These are phyloP conservation scores for Phytophthora cajani DNA, from an alignment of 352 stramenopile genomes.

Conservation along the genomic window DNA sequence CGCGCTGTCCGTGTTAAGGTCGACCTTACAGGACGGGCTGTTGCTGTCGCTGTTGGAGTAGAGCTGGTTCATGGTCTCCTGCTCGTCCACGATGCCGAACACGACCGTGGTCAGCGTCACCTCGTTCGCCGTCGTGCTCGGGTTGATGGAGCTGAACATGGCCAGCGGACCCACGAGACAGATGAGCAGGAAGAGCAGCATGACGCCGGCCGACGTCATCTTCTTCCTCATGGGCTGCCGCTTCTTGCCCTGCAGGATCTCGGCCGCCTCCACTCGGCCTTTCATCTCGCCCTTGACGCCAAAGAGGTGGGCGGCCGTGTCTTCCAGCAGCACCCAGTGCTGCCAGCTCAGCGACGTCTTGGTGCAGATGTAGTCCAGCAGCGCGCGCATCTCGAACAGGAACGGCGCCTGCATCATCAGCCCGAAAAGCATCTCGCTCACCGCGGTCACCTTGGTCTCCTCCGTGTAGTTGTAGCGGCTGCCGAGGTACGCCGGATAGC, in stretches of 20 bases:
- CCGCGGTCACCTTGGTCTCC: slow-evolving; percentile 50
- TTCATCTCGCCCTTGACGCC: slow-evolving; percentile 84
- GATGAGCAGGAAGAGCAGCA: slow-evolving; percentile 79
- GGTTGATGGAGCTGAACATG: slow-evolving; percentile 89
- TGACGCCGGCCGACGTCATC: slow-evolving; percentile 74
- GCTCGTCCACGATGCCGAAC: slow-evolving; percentile 77
- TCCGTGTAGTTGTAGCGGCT: slow-evolving; percentile 81
- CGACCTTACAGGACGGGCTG: slow-evolving; percentile 66
- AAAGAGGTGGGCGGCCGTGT: slow-evolving; percentile 83
- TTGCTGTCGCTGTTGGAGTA: slow-evolving; percentile 83
- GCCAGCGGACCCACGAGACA: slow-evolving; percentile 81
- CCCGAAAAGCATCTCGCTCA: slow-evolving; percentile 72
- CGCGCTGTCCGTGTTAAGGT: slow-evolving; percentile 71
- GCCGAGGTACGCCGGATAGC: slow-evolving; percentile 84
- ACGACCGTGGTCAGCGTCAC: slow-evolving; percentile 66
- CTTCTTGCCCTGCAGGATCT: slow-evolving; percentile 82
- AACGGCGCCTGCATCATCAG: slow-evolving; percentile 85
- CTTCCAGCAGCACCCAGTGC: slow-evolving; percentile 87
- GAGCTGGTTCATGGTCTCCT: slow-evolving; percentile 77
- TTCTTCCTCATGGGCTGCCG: slow-evolving; percentile 75
- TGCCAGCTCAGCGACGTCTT: slow-evolving; percentile 83
- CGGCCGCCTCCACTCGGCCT: slow-evolving; percentile 62
- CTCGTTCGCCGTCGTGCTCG: slow-evolving; percentile 76
- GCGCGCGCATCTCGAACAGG: slow-evolving; percentile 87
- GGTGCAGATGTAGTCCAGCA: slow-evolving; percentile 89